Conservation (phyloP, 176 grass and related monocot genomes). For the Echinochloa phyllopogon region DNA sequence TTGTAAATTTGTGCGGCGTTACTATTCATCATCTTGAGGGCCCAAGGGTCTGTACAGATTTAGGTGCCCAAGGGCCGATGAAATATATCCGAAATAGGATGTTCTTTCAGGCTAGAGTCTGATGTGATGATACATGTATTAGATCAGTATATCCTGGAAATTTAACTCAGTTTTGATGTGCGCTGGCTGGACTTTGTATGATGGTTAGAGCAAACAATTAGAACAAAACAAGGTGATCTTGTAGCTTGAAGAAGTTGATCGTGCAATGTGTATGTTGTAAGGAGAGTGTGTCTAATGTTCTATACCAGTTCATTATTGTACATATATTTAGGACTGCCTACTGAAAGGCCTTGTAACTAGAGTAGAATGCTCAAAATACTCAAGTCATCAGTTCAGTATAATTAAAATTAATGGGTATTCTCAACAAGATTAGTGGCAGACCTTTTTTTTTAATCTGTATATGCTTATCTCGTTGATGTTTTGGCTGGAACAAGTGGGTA, state of each 20-base stretch:
- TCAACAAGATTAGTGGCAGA: neutral
- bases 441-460: neutral
- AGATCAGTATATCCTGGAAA: conserved; percentile 22
- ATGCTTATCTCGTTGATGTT: conserved; percentile 7
- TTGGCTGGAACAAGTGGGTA: neutral
- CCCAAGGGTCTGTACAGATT: conserved; percentile 50
- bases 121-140: neutral
- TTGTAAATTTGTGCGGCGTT: conserved; percentile 25
- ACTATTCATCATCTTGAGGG: conserved; percentile 15
- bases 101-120: neutral
- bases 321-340: conserved; percentile 27
- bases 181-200: neutral
- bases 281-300: neutral
- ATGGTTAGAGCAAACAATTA: neutral
- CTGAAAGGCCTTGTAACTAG: conserved; percentile 28
- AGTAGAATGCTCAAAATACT: conserved; percentile 16
- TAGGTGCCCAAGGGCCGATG: conserved; percentile 31
- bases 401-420: conserved; percentile 8
- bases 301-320: neutral
- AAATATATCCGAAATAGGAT: conserved; percentile 22
- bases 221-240: neutral
- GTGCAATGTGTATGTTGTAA: conserved; percentile 1
- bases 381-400: neutral
- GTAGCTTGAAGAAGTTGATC: conserved; percentile 33
- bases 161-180: conserved; percentile 48